Base-by-base conservation (phyloP, 257 asterid species). In the Solanum medicagineum region DNA sequence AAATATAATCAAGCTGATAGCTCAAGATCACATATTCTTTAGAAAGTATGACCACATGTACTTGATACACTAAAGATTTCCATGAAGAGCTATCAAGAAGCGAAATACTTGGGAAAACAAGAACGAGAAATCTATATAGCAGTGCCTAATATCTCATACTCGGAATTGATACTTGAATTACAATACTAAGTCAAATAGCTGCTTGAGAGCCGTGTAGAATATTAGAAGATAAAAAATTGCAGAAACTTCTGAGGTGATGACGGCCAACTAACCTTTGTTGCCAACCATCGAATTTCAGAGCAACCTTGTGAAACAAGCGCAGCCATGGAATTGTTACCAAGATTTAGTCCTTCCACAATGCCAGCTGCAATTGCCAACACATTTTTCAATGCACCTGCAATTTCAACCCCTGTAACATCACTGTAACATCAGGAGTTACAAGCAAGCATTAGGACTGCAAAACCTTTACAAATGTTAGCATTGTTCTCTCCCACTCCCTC, bases 331-430 rank as follows among this genome's bases (percentile, higher is more conserved):
- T 95, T 95, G 87, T 95, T 95, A 47, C 98, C 98, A 42, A 95
- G 98, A 90, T 94, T 92, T 75, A 95, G 88, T 84, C 98, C 98
- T 89, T 91, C 98, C 69, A 95, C 98, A 49, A 95, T 95, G 81
- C 98, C 98, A 73, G 98, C 98, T 56, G 98, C 98, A 87, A 95
- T 95, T 60, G 98, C 98, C 45, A 95, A 94, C 80, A 95, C 98
- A 87, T 95, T 95, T 89, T 95, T 95, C 81, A 95, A 93, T 57
- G 98, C 98, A 92, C 98, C 98, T 82, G 97, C 95, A 90, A 95
- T 93, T 93, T 95, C 98, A 88, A 95, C 97, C 88, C 98, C 98
- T 91, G 93, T 91, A 89, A 95, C 95, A 90, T 95, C 98, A 94
- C 98, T 95, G 97, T 83, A 91, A 88, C 93, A 93, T 87, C 98